These are phyloP conservation scores for Telopea speciosissima DNA, from an alignment of 177 flowering plant genomes.

Conservation along the genomic window DNA sequence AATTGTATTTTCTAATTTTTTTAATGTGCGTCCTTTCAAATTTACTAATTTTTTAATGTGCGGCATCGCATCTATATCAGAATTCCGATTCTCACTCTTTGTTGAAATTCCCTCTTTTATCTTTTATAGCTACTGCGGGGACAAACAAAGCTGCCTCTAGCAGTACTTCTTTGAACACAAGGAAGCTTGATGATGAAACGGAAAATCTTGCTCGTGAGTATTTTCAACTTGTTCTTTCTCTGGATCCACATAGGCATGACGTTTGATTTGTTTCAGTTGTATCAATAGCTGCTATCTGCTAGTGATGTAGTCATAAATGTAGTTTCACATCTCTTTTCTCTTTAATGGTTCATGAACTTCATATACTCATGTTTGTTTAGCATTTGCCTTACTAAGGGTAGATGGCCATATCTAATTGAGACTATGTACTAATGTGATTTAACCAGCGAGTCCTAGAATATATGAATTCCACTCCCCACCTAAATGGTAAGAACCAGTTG, in stretches of 20 bases:
- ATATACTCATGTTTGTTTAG: too few species aligned
- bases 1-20: too few species aligned
- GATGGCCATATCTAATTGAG: too few species aligned
- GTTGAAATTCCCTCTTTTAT: not conserved
- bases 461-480: too few species aligned
- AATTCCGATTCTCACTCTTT: conserved; percentile 8
- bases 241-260: not conserved
- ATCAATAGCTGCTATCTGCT: not conserved
- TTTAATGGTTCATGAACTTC: too few species aligned
- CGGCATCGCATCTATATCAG: not conserved
- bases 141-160: conserved; percentile 90
- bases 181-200: conserved; percentile 93
- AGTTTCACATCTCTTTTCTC: too few species aligned
- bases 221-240: not conserved
- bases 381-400: too few species aligned
- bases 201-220: conserved; percentile 84
- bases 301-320: not conserved
- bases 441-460: too few species aligned
- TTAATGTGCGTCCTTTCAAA: too few species aligned
- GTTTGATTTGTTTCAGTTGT: not conserved
- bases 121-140: conserved; percentile 63
- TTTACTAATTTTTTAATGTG: not conserved
- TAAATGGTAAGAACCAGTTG: too few species aligned
- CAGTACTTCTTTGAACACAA: conserved; percentile 82
- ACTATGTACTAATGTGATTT: too few species aligned